Percentiles rank a stretch among this genome's conserved stretches.
These are phyloP conservation scores for Yarrowia sp. DNA, from an alignment of 805 yeast species.

Conservation along the genomic window DNA sequence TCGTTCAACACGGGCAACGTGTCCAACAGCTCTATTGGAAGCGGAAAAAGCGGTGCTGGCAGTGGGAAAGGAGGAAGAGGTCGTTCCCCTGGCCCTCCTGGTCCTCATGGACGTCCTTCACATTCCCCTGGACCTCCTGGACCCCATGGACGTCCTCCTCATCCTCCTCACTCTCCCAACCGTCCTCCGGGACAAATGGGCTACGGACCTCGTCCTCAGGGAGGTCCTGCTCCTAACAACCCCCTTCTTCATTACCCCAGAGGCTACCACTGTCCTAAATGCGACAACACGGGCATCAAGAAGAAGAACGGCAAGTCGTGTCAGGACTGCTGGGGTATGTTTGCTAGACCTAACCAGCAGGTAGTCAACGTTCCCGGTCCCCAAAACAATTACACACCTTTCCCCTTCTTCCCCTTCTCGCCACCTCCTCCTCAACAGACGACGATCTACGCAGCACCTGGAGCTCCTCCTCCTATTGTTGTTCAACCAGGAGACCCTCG, in stretches of 20 bases:
- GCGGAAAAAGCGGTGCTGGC: background rate
- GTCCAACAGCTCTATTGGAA: background rate
- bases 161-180: conserved; percentile 14
- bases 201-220: conserved; percentile 41
- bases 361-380: conserved; percentile 42
- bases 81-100: background rate
- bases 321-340: conserved; percentile 70
- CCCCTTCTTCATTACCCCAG: conserved; percentile 74
- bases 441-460: conserved; percentile 41
- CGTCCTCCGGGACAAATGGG: conserved; percentile 28
- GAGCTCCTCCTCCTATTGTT: conserved; percentile 52
- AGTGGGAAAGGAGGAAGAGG: background rate
- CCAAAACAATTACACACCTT: conserved; percentile 41
- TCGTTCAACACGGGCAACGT: background rate
- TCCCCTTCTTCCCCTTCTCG: conserved; percentile 42
- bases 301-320: conserved; percentile 69
- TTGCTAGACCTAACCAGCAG: conserved; percentile 55
- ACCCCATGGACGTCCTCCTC: conserved; percentile 11
- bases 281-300: conserved; percentile 75
- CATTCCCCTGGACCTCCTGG: conserved; percentile 7
- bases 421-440: conserved; percentile 43
- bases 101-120: background rate
- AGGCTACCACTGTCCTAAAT: conserved; percentile 67
- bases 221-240: conserved; percentile 45
- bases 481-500: conserved; percentile 81